These are phyloP conservation scores for Pseudogymnoascus sp. DNA, from an alignment of 2,329 filamentous ascomycete genomes.

Conservation along the genomic window DNA sequence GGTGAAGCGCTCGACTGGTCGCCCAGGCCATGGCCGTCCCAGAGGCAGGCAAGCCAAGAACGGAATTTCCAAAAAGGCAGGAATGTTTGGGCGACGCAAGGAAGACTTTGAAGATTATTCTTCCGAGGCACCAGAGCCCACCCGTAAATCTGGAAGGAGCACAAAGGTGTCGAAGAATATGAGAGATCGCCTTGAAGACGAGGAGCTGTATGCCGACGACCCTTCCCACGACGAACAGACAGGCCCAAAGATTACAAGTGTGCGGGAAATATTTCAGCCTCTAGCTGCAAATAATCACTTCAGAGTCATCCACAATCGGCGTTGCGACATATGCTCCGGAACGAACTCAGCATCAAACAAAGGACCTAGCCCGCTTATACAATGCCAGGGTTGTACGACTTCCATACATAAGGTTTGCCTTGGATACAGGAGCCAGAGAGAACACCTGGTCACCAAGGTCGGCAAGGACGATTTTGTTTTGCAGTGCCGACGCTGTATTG, in stretches of 20 bases:
- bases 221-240: slow-evolving; percentile 31
- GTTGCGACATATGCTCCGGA: slow-evolving; percentile 64
- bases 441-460: slow-evolving; percentile 87
- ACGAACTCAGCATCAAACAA: slow-evolving; percentile 45
- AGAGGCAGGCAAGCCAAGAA: slow-evolving; percentile 12
- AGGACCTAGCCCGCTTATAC: slow-evolving; percentile 56
- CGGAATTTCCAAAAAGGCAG: neutral
- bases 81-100: neutral
- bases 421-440: slow-evolving; percentile 60
- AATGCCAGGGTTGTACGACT: slow-evolving; percentile 83
- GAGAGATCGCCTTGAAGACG: slow-evolving; percentile 41
- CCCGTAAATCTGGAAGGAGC: slow-evolving; percentile 30
- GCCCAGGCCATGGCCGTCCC: slow-evolving; percentile 11
- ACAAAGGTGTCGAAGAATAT: slow-evolving; percentile 31
- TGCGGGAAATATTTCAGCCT: slow-evolving; percentile 65
- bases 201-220: slow-evolving; percentile 41
- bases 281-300: slow-evolving; percentile 58
- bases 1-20: slow-evolving; percentile 11
- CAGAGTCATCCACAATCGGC: slow-evolving; percentile 55
- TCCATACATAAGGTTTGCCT: slow-evolving; percentile 79
- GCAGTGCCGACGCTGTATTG: slow-evolving; percentile 82
- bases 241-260: slow-evolving; percentile 49
- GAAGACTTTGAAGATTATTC: slow-evolving; percentile 10
- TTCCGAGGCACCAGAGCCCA: slow-evolving; percentile 21
- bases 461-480: slow-evolving; percentile 69